Percentiles rank a stretch among this genome's conserved stretches.
Evolutionary conservation across 2,329 filamentous ascomycete genomes (phyloP).

Genomic region (Hirsutella rhossiliensis): DNA sequence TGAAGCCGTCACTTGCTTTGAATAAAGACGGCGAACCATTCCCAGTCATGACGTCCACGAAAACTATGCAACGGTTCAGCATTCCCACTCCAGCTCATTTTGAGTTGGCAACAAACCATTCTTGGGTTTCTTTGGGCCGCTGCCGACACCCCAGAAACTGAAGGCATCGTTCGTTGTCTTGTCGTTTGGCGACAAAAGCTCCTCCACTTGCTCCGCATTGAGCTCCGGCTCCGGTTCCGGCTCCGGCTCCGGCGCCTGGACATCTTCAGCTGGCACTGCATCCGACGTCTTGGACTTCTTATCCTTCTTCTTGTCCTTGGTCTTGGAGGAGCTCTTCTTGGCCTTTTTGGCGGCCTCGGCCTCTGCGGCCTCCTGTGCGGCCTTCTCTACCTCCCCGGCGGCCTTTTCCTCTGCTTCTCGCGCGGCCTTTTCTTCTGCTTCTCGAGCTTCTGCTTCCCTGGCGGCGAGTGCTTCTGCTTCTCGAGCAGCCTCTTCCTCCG

Average conservation of each 20-base stretch:
- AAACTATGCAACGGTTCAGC: conserved; percentile 37
- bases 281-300: conserved; percentile 7
- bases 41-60: conserved; percentile 29
- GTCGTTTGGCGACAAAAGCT: conserved; percentile 23
- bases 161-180: conserved; percentile 31
- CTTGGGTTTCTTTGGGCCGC: conserved; percentile 27
- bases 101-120: conserved; percentile 24
- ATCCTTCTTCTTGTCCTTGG: conserved; percentile 7
- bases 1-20: conserved; percentile 19
- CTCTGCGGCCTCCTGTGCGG: conserved; percentile 14
- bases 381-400: conserved; percentile 19
- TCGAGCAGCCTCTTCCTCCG: background rate
- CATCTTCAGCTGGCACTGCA: background rate
- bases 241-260: conserved; percentile 2
- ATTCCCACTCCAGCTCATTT: conserved; percentile 20
- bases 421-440: conserved; percentile 18
- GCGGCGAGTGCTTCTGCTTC: background rate
- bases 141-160: conserved; percentile 41
- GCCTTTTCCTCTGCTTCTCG: conserved; percentile 25
- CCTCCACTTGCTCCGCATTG: conserved; percentile 29
- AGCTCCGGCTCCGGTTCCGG: conserved; percentile 17
- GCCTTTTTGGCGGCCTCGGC: conserved; percentile 5
- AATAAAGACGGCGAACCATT: conserved; percentile 29
- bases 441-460: conserved; percentile 7
- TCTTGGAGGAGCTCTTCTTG: conserved; percentile 1